Base-by-base conservation (phyloP, 306 rosid species). In the Dalbergia cochinchinensis region DNA sequence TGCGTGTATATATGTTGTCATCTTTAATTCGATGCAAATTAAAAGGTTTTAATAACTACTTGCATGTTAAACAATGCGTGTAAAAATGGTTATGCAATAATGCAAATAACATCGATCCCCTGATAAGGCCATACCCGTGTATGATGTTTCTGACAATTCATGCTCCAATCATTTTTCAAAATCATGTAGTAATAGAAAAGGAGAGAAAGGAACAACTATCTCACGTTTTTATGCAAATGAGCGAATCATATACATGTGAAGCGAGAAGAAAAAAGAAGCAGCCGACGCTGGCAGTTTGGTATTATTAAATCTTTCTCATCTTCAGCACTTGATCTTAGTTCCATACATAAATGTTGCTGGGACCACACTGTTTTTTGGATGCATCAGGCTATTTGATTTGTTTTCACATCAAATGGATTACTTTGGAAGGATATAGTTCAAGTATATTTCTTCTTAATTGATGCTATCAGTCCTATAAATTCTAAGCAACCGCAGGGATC, bases 221-320 rank as follows among this genome's bases (percentile, higher is more conserved):
- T 42, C 47, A 0, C 8, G 47, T 42, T 42, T 8, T 42, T 42
- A 37, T 37, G 47, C 11, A 42, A 7, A 42, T 42, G 3, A 42
- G 47, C 11, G 8, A 7, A 42, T 42, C 11, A 42, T 8, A 42
- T 42, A 42, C 11, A 42, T 42, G 47, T 42, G 10, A 42, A 42
- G 47, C 47, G 47, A 42, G 47, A 42, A 6, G 6, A 42, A 8
- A 41, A 8, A 37, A 4, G 6, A 42, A 42, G 47, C 6, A 42
- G 47, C 47, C 11, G 6, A 42, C 14, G 69, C 83, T 85, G 83
- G 70, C 83, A 77, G 3, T 72, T 73, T 65, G 80, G 74, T 51
- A 34, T 83, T 82, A 82, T 76, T 50, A 42, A 37, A 37, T 57
- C 71, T 65, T 47, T 35, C 33, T 18, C 60, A 42, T 64, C 62